Conservation (phyloP, 1,284 basidiomycete genomes). For the Moniliophthora roreri region DNA sequence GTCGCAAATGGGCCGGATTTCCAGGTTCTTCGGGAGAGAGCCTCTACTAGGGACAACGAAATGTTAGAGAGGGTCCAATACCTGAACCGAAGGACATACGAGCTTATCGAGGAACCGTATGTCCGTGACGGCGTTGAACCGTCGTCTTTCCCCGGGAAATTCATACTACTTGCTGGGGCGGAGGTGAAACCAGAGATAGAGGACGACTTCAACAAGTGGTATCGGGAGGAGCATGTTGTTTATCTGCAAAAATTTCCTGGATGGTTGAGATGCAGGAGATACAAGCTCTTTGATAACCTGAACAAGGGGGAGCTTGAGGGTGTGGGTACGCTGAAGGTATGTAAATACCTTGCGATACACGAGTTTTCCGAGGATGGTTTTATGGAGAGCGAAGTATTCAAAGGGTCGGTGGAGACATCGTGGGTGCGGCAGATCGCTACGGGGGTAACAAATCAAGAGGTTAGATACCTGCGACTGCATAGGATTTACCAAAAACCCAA, state of each 20-base stretch:
- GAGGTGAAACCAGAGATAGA: constrained; percentile 11
- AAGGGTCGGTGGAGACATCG: constrained; percentile 7
- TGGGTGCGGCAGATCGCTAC: background rate
- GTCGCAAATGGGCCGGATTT: constrained; percentile 16
- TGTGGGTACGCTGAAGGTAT: constrained; percentile 2
- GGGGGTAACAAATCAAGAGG: background rate
- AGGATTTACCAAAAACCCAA: constrained; percentile 3
- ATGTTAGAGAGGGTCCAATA: constrained; percentile 9
- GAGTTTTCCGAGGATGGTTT: constrained; percentile 10
- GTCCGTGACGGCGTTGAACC: constrained; percentile 1
- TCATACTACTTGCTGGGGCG: background rate
- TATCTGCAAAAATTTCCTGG: constrained; percentile 8
- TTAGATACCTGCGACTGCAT: background rate
- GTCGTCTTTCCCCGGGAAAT: constrained; percentile 8
- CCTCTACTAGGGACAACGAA: constrained; percentile 11
- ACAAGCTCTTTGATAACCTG: constrained; percentile 2
- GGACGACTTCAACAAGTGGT: constrained; percentile 16
- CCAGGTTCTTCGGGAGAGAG: constrained; percentile 11
- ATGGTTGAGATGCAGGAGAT: constrained; percentile 12
- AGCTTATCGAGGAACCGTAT: constrained; percentile 4
- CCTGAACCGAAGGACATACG: constrained; percentile 11
- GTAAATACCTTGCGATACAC: constrained; percentile 14
- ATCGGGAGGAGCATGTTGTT: constrained; percentile 9
- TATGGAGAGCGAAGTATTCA: constrained; percentile 8
- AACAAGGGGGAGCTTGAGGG: constrained; percentile 4